Evolutionary conservation across 441 rosid species (phyloP).

Genomic region (Macaranga tanarius): DNA sequence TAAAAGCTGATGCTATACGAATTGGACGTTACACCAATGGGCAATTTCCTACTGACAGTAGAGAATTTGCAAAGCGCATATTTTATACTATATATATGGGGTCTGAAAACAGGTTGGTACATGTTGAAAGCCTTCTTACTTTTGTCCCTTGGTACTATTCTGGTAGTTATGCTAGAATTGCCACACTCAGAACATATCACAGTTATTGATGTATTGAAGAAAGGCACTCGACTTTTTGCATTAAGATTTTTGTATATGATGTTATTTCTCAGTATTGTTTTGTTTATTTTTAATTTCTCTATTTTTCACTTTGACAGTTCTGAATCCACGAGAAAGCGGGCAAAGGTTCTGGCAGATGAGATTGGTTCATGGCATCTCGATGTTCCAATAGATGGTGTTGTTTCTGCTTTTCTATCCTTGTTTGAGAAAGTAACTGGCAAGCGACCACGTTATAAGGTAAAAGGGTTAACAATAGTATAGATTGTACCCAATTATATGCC

Average conservation of each 20-base stretch:
- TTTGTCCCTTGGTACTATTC: neutral
- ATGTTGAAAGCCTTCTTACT: neutral
- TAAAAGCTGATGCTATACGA: constrained; percentile 86
- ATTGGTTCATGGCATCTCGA: constrained; percentile 97
- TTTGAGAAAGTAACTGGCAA: constrained; percentile 89
- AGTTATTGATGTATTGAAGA: neutral
- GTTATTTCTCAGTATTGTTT: neutral
- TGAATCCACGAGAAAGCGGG: constrained; percentile 64
- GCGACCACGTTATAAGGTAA: constrained; percentile 84
- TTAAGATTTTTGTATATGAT: constrained; percentile 12
- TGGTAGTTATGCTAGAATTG: neutral
- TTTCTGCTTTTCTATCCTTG: constrained; percentile 75
- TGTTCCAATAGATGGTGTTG: constrained; percentile 75
- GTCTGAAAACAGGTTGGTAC: constrained; percentile 83
- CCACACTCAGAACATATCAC: neutral
- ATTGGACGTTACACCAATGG: constrained; percentile 74
- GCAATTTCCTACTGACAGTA: constrained; percentile 82
- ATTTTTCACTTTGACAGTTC: constrained; percentile 51
- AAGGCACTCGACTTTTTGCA: neutral
- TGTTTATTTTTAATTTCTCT: neutral
- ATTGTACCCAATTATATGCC: neutral
- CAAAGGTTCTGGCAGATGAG: constrained; percentile 85
- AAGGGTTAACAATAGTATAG: neutral
- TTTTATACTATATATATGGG: constrained; percentile 97
- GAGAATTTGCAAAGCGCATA: constrained; percentile 87